A percentile compares a stretch with the other conserved stretches of the same genome.
phyloP scores from a whole-genome alignment of 768 basidiomycete species.

The Dioszegia hungarica region DNA sequence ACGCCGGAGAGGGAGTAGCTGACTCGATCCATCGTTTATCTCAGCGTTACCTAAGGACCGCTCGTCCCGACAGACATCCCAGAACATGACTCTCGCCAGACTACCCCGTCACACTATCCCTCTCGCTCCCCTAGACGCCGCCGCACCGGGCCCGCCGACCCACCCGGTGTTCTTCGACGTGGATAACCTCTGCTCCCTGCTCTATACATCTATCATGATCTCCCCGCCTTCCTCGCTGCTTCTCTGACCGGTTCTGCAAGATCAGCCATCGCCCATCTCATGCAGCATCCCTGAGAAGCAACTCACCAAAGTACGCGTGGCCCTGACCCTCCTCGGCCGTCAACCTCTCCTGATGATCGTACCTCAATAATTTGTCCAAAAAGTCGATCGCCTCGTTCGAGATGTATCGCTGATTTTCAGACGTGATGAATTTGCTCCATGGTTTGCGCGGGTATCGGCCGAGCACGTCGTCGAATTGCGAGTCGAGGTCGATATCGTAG shows the following conservation, averaged over 20 bases:
- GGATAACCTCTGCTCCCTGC: too few relatives aligned
- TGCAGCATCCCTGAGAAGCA: background rate
- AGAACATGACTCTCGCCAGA: too few relatives aligned
- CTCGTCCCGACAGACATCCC: too few relatives aligned
- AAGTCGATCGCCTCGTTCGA: conserved; percentile 96
- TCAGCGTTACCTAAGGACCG: too few relatives aligned
- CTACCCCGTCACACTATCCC: too few relatives aligned
- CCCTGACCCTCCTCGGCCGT: conserved; percentile 89
- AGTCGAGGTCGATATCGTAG: conserved; percentile 89
- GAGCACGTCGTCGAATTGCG: conserved; percentile 92
- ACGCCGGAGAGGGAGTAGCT: too few relatives aligned
- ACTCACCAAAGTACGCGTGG: conserved; percentile 75
- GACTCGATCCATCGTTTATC: too few relatives aligned
- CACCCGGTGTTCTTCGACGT: too few relatives aligned
- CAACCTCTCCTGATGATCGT: conserved; percentile 94
- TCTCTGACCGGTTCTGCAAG: conserved; percentile 29
- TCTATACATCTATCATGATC: too few relatives aligned
- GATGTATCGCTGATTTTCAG: conserved; percentile 84
- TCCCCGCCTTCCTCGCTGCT: background rate
- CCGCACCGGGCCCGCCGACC: too few relatives aligned
- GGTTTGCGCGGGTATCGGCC: conserved; percentile 92
- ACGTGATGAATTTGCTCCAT: conserved; percentile 92
- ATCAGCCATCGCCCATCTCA: background rate
- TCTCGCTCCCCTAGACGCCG: too few relatives aligned
- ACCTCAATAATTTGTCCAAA: conserved; percentile 87